phyloP scores from a whole-genome alignment of 805 yeast species.

The Hanseniaspora meyeri region DNA sequence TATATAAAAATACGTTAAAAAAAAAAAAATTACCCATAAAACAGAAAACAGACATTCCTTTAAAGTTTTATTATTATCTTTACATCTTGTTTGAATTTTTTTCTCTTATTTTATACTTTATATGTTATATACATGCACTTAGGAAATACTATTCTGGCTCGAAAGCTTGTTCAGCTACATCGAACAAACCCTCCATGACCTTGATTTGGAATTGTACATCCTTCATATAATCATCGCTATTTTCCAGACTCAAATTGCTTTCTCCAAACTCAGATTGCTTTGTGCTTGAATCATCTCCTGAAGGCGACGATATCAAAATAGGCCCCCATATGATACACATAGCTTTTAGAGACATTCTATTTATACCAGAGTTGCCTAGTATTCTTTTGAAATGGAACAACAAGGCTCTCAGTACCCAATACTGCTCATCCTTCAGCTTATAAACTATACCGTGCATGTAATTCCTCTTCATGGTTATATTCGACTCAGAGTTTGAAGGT shows the following conservation, averaged over 20 bases:
- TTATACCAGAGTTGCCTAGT: conserved; percentile 45
- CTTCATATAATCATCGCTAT: conserved; percentile 49
- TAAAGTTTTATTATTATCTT: neutral
- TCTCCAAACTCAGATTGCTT: neutral
- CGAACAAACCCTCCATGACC: conserved; percentile 72
- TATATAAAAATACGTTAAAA: neutral
- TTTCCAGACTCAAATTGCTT: neutral
- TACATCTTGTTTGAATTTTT: neutral
- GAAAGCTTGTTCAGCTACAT: conserved; percentile 71
- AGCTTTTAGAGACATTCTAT: conserved; percentile 73
- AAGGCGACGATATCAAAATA: conserved; percentile 48
- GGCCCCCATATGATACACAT: conserved; percentile 95
- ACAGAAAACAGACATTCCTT: neutral
- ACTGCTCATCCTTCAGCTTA: conserved; percentile 86
- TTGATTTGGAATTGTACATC: conserved; percentile 66
- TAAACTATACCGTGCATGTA: conserved; percentile 74
- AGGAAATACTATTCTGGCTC: conserved; percentile 42
- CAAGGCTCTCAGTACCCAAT: conserved; percentile 76
- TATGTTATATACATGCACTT: neutral
- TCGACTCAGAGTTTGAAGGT: conserved; percentile 34
- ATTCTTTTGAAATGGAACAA: conserved; percentile 76
- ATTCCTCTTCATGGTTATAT: conserved; percentile 43
- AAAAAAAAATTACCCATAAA: neutral
- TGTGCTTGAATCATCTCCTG: neutral
- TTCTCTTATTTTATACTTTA: neutral